Percentiles rank a stretch among this genome's conserved stretches.
Evolutionary conservation across 1,284 basidiomycete species (phyloP).

Genomic region (Chiua sp.): DNA sequence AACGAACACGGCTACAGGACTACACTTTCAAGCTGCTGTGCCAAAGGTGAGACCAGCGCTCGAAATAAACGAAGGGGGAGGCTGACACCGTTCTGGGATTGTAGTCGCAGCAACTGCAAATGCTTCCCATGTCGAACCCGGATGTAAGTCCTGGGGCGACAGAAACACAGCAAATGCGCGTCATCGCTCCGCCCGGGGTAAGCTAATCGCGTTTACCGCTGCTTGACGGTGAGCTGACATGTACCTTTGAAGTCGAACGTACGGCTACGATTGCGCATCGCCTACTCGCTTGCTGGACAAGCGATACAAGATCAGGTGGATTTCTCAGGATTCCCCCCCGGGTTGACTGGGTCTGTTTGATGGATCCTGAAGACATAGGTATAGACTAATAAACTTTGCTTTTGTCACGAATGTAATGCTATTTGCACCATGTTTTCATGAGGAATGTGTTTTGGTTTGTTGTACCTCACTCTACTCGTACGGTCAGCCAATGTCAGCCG

Average conservation of each 20-base stretch:
- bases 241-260: conserved; percentile 66
- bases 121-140: conserved; percentile 95
- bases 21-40: conserved; percentile 98
- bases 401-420: conserved; percentile 17
- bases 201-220: conserved; percentile 40
- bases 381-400: conserved; percentile 8
- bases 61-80: background rate
- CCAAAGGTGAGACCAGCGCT: conserved; percentile 75
- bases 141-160: conserved; percentile 78
- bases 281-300: conserved; percentile 73
- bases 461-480: conserved; percentile 20
- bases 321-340: conserved; percentile 88
- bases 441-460: conserved; percentile 8
- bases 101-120: conserved; percentile 96
- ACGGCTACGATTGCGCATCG: conserved; percentile 86
- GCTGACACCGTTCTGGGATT: conserved; percentile 1
- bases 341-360: conserved; percentile 61
- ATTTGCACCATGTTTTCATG: background rate
- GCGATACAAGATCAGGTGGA: conserved; percentile 92
- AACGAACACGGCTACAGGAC: conserved; percentile 53
- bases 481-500: conserved; percentile 14
- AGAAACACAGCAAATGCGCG: conserved; percentile 96
- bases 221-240: conserved; percentile 8
- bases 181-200: conserved; percentile 88
- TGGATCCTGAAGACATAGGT: conserved; percentile 10